These are phyloP conservation scores for Jacaranda mimosifolia DNA, from an alignment of 257 asterid genomes.

Conservation along the genomic window DNA sequence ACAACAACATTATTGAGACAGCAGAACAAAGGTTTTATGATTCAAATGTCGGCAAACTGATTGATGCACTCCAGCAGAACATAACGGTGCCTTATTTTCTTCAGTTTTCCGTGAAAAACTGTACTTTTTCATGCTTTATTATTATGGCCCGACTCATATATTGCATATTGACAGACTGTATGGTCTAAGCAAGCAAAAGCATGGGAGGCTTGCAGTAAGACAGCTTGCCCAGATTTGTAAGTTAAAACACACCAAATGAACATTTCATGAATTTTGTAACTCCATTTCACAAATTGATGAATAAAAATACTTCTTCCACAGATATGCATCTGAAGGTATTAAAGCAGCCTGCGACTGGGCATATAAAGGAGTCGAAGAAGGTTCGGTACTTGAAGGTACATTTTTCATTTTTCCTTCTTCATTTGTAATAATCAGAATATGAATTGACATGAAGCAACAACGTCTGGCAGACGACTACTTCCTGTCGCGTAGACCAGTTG, in stretches of 20 bases:
- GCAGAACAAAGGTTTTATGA: slow-evolving; percentile 59
- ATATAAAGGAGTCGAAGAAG: slow-evolving; percentile 72
- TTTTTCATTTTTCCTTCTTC: background rate
- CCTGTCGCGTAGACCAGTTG: slow-evolving; percentile 63
- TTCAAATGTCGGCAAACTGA: slow-evolving; percentile 58
- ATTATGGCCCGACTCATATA: background rate
- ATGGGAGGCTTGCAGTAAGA: slow-evolving; percentile 77
- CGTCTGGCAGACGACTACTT: slow-evolving; percentile 76
- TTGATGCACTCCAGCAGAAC: slow-evolving; percentile 65
- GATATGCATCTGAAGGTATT: slow-evolving; percentile 86
- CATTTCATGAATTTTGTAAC: too few species aligned
- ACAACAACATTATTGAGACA: slow-evolving; percentile 76
- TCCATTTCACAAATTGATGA: too few species aligned
- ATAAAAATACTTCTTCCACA: slow-evolving; percentile 28
- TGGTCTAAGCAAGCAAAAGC: slow-evolving; percentile 78
- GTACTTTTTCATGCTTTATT: background rate
- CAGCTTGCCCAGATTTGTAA: slow-evolving; percentile 78
- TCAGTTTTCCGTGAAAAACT: background rate
- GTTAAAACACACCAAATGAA: slow-evolving; percentile 13
- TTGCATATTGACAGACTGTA: slow-evolving; percentile 50
- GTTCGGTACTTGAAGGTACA: slow-evolving; percentile 72
- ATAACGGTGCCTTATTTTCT: slow-evolving; percentile 56
- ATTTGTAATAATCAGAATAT: background rate
- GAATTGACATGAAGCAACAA: background rate
- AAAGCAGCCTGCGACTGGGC: slow-evolving; percentile 92